phyloP scores from a whole-genome alignment of 768 basidiomycete genomes.

The Serendipita indica region DNA sequence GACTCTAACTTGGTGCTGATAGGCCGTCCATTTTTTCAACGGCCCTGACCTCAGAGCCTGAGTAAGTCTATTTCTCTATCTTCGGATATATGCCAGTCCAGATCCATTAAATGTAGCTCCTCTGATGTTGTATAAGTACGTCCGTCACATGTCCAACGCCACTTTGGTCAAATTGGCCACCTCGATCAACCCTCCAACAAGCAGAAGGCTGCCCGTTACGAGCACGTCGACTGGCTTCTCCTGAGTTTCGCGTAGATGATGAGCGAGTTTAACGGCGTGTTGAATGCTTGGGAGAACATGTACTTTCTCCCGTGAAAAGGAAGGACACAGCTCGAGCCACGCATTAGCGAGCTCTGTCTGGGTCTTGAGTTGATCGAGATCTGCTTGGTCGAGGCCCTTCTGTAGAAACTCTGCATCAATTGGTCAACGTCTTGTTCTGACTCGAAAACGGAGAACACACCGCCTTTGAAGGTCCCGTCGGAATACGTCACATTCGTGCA shows the following conservation, averaged over 20 bases:
- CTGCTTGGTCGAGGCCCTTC: slow-evolving; percentile 43
- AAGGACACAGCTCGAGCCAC: slow-evolving; percentile 51
- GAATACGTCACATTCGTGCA: slow-evolving; percentile 93
- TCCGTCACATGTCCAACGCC: slow-evolving; percentile 28
- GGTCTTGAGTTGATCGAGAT: slow-evolving; percentile 49
- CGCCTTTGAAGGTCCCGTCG: slow-evolving; percentile 80
- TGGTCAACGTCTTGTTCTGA: slow-evolving; percentile 12
- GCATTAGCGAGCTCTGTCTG: slow-evolving; percentile 64
- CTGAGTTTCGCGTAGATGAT: slow-evolving; percentile 22
- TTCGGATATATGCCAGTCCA: neutral
- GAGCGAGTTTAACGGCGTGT: slow-evolving; percentile 62
- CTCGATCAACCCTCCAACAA: slow-evolving; percentile 89
- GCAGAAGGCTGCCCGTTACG: slow-evolving; percentile 82
- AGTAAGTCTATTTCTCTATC: neutral
- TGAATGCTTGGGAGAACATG: slow-evolving; percentile 80
- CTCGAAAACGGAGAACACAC: slow-evolving; percentile 28
- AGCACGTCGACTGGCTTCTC: slow-evolving; percentile 36
- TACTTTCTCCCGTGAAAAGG: slow-evolving; percentile 44
- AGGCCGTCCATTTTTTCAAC: slow-evolving; percentile 45
- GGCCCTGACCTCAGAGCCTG: slow-evolving; percentile 6
- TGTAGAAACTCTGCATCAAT: slow-evolving; percentile 54
- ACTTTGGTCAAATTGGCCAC: slow-evolving; percentile 66
- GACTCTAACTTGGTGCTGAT: neutral
- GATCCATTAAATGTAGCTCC: neutral
- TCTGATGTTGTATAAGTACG: neutral